Base-by-base conservation (phyloP, 2,329 filamentous ascomycete genomes). In the Colletotrichum kahawae region DNA sequence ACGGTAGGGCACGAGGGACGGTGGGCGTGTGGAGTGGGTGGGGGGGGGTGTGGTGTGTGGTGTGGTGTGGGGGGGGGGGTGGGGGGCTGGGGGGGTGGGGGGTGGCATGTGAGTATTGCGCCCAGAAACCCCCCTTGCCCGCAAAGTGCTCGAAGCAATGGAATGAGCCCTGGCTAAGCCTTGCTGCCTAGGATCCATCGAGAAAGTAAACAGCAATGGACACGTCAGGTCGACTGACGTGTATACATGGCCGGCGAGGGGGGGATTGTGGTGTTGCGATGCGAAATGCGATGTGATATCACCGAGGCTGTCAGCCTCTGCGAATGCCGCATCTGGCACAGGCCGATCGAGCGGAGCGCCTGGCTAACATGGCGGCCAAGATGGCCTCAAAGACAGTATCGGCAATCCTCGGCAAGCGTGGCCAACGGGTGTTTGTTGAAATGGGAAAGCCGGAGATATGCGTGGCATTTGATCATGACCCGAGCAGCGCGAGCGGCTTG, bases 181-280 rank as follows among this genome's bases (percentile, higher is more conserved):
- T 21, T 29, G 54, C 27, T 66, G 54, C 54, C 38, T 62, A 12
- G 33, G 36, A 38, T 43, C 62, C 54, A 21, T 60, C 38, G 43
- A 43, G 29, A 62, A 27, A 34, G 14, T 62, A 34, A 43, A 51
- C 21, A 10, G 18, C 31, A 33, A n/a, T 12, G 67, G 18, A 67
- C 68, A 71, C 68, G 72, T 75, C 72, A 74, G 68, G 71, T 27
- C 24, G 62, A 29, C 31, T 74, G 71, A 71, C 72, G 68, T 43
- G 62, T 34, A 60, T 24, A 38, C 48, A 29, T 48, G 13, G 48
- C 31, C 34, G n/a, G 21, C 65, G 24, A 31, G 34, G 33, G 24
- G 24, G 36, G n/a, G 21, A 69, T 34, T 18, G 16, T 24, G 54
- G 21, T 48, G 27, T 51, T 31, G 24, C 67, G 43, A 33, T 33